A percentile compares a stretch with the other conserved stretches of the same genome.
Conservation (phyloP, 164 flowering plant genomes). For the Magnolia officinalis region DNA sequence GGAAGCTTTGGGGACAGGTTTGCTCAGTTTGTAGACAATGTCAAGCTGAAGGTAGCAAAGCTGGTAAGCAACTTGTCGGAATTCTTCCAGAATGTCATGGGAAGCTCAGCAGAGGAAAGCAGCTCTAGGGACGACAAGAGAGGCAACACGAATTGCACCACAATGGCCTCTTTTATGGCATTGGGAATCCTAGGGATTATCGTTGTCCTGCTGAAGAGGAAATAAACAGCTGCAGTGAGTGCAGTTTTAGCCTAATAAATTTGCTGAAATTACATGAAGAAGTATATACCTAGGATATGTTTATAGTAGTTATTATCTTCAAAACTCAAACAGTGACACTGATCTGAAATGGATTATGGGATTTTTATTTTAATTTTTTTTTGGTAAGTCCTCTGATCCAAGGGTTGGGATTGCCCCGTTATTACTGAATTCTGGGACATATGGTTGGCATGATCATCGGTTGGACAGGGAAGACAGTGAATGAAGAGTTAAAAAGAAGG, state of each 20-base stretch:
- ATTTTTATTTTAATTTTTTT: no score
- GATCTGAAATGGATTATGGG: no score
- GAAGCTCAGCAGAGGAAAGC: constrained; percentile 17
- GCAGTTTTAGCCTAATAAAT: constrained; percentile 7
- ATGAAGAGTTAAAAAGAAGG: no score
- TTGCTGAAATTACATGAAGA: constrained; percentile 9
- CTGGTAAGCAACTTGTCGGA: constrained; percentile 41
- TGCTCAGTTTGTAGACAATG: constrained; percentile 22
- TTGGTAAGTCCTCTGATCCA: no score
- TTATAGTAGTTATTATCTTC: no score
- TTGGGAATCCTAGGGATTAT: constrained; percentile 40
- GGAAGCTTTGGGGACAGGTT: constrained; percentile 15
- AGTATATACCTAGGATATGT: neutral
- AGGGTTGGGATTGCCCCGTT: no score
- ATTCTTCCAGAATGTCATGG: constrained; percentile 38
- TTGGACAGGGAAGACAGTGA: no score
- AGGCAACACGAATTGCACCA: constrained; percentile 8
- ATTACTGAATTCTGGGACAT: no score
- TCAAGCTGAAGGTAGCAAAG: constrained; percentile 37
- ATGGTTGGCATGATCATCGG: no score
- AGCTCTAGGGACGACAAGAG: constrained; percentile 15
- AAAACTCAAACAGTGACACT: no score
- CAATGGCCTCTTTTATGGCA: constrained; percentile 36
- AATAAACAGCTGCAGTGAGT: neutral
- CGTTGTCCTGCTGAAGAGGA: constrained; percentile 42